Evolutionary conservation across 2,329 filamentous ascomycete genomes (phyloP).

Genomic region (Nemania sp.): DNA sequence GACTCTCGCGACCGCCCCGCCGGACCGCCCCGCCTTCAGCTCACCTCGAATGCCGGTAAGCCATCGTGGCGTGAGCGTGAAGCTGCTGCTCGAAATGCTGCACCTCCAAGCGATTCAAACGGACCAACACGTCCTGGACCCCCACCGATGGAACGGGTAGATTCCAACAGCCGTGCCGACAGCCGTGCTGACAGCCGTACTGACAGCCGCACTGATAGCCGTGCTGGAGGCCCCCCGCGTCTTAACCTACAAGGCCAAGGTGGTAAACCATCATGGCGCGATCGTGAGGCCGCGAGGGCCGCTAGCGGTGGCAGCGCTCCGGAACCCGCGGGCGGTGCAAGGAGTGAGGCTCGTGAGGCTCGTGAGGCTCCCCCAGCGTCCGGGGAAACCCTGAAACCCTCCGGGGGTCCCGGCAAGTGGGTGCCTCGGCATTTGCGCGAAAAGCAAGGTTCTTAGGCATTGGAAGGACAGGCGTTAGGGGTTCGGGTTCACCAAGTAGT

Average conservation of each 20-base stretch:
- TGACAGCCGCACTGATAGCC: too few species aligned
- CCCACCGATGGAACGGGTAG: conserved; percentile 35
- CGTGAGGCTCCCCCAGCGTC: conserved; percentile 25
- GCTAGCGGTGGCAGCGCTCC: conserved; percentile 29
- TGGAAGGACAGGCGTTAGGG: conserved; percentile 37
- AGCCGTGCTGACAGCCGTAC: too few species aligned
- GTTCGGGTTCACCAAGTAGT: conserved; percentile 35
- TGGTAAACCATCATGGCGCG: conserved; percentile 71
- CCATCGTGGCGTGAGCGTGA: conserved; percentile 63
- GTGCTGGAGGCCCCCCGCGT: conserved; percentile 53
- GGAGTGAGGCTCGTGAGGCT: conserved; percentile 25
- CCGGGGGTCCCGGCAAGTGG: conserved; percentile 61
- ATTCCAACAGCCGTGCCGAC: conserved; percentile 32
- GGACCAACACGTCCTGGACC: conserved; percentile 37
- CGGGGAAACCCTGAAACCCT: conserved; percentile 55
- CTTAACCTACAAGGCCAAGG: conserved; percentile 63
- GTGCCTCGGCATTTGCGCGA: conserved; percentile 55
- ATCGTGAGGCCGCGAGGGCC: conserved; percentile 63
- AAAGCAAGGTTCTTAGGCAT: conserved; percentile 39
- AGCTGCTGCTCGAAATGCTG: conserved; percentile 38
- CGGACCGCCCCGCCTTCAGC: conserved; percentile 57
- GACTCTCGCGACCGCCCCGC: conserved; percentile 52
- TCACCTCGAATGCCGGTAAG: conserved; percentile 55
- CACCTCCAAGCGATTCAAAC: conserved; percentile 30
- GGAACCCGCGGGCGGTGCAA: conserved; percentile 29